Evolutionary conservation across 768 basidiomycete species (phyloP), one percentile per base, ranked within the genome.

Genomic region (Boletus sp.): DNA sequence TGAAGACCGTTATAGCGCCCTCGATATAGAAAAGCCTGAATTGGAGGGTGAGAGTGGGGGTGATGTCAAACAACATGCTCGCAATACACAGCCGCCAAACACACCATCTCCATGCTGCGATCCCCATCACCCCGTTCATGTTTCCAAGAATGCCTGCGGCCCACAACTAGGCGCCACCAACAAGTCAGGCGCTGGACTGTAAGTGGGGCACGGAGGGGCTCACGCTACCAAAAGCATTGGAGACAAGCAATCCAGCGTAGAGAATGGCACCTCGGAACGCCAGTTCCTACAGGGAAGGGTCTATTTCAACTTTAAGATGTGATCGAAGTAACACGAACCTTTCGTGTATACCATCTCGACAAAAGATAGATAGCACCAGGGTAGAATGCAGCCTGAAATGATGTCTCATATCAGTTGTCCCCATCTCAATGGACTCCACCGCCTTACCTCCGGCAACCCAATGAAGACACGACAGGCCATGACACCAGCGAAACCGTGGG

Each of bases 21-120:
- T 85, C 87, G 46, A 87, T 85, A 63, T 79, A 85, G 65, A 89
- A 89, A 45, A 89, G 64, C 87, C 87, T 86, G 51, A 1, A 11
- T 37, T 19, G 35, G n/a, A 44, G 42, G 38, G 21, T n/a, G 25
- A 25, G 25, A 25, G 25, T 25, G 3, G 15, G 21, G 50, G 35
- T 23, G 39, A 35, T 40, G 35, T 53, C 25, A 48, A 32, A 47
- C 32, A 43, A 38, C 33, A 44, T 21, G 46, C 23, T 35, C 21
- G 15, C 19, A 14, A 30, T 30, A 30, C 27, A 27, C 15, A 39
- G 21, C 5, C 0, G 17, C 8, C 7, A 3, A 11, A 56, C 74
- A 47, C 54, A 83, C 84, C 83, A 90, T 74, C 84, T 67, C 88
- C 88, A 90, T 23, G 83, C 86, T 32, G 82, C 68, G 45, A 87